phyloP scores from a whole-genome alignment of 2,329 filamentous ascomycete species.

The Phialophora tarda region DNA sequence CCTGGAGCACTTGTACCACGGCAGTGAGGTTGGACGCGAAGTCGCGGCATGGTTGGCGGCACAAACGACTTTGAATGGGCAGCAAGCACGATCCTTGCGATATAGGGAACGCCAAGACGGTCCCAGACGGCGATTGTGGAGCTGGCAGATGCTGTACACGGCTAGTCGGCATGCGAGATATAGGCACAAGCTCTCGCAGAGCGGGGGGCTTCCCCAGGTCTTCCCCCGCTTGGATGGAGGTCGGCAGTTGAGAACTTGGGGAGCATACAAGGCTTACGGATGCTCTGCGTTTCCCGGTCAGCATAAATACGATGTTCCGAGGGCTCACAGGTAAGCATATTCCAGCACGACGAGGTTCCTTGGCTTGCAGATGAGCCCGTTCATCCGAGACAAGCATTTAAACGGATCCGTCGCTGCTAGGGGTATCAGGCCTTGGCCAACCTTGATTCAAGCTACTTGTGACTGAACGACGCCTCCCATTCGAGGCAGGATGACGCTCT shows the following conservation, averaged over 20 bases:
- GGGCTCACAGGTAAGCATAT: neutral
- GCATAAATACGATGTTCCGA: constrained; percentile 17
- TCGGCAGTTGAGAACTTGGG: constrained; percentile 16
- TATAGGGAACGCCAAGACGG: constrained; percentile 5
- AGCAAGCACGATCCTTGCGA: neutral
- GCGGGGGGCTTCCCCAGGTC: constrained; percentile 13
- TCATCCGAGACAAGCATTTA: constrained; percentile 6
- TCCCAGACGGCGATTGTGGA: neutral
- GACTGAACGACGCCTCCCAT: neutral
- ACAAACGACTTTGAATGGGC: neutral
- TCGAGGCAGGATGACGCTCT: constrained; percentile 6
- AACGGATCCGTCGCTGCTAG: constrained; percentile 1
- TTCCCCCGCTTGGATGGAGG: constrained; percentile 11
- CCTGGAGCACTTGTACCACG: neutral
- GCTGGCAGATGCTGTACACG: neutral
- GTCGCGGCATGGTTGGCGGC: neutral
- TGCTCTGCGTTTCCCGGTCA: constrained; percentile 2
- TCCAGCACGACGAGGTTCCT: neutral
- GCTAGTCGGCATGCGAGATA: constrained; percentile 9
- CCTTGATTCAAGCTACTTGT: neutral
- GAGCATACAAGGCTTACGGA: constrained; percentile 6
- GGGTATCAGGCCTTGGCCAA: constrained; percentile 3
- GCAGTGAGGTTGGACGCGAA: neutral
- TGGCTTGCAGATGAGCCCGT: constrained; percentile 6
- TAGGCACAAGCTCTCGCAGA: neutral